Conservation (phyloP, 129 eudicot species). For the Escallonia rubra region DNA sequence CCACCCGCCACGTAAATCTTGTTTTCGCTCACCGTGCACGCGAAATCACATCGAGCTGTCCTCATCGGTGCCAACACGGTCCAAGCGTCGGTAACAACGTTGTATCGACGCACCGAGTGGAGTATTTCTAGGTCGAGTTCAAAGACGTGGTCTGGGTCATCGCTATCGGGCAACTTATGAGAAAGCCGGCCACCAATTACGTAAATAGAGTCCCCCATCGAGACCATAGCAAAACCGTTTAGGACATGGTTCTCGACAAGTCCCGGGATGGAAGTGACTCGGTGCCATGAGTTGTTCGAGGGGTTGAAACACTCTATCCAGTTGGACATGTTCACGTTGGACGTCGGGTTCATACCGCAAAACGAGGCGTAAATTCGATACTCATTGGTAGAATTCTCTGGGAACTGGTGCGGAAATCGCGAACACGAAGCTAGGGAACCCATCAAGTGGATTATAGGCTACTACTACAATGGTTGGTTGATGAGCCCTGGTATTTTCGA, state of each 20-base stretch:
- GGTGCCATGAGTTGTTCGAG: constrained; percentile 34
- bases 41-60: constrained; percentile 51
- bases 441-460: constrained; percentile 37
- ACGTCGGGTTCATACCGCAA: constrained; percentile 28
- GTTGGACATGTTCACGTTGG: constrained; percentile 21
- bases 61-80: constrained; percentile 32
- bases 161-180: constrained; percentile 9
- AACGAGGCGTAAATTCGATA: constrained; percentile 52
- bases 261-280: constrained; percentile 45
- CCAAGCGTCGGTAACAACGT: constrained; percentile 28
- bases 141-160: neutral
- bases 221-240: constrained; percentile 53
- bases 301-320: constrained; percentile 59
- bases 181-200: constrained; percentile 57
- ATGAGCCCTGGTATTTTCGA: neutral
- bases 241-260: constrained; percentile 30
- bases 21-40: constrained; percentile 33
- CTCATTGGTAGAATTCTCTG: constrained; percentile 24
- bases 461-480: too few relatives aligned
- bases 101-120: constrained; percentile 31
- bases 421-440: constrained; percentile 44
- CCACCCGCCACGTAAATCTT: constrained; percentile 69
- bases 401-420: constrained; percentile 1
- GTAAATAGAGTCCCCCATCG: constrained; percentile 35
- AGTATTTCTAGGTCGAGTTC: constrained; percentile 24